A percentile compares a stretch with the other conserved stretches of the same genome.
Evolutionary conservation across 345 rosid species (phyloP).

Genomic region (Cardamine resedifolia): DNA sequence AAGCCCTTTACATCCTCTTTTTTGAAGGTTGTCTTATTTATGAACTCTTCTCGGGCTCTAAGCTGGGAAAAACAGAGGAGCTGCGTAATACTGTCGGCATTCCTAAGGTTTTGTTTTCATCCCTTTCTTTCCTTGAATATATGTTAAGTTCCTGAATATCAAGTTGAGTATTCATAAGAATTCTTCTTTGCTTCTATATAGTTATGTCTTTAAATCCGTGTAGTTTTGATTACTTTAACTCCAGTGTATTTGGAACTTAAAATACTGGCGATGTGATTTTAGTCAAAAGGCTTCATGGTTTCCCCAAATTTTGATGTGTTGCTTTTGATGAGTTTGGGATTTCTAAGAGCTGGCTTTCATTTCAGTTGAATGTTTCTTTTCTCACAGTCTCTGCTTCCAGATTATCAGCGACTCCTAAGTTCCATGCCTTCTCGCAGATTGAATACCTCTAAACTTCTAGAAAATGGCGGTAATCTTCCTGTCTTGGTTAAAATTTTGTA

Average conservation of each 20-base stretch:
- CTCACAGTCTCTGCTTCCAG: slow-evolving; percentile 98
- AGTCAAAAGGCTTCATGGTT: slow-evolving; percentile 5
- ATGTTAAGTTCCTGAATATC: slow-evolving; percentile 16
- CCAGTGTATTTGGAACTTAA: not conserved
- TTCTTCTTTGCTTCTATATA: not conserved
- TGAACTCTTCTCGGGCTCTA: slow-evolving; percentile 86
- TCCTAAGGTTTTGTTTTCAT: slow-evolving; percentile 66
- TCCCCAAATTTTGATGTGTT: slow-evolving; percentile 11
- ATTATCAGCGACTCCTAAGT: slow-evolving; percentile 98
- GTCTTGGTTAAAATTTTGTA: slow-evolving; percentile 11
- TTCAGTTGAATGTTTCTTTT: slow-evolving; percentile 48
- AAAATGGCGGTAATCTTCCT: slow-evolving; percentile 75
- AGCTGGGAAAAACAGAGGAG: slow-evolving; percentile 92
- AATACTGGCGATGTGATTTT: not conserved
- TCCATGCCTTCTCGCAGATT: slow-evolving; percentile 97
- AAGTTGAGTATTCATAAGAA: not conserved
- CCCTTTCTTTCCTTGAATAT: not conserved
- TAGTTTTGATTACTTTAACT: not conserved
- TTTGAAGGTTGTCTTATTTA: slow-evolving; percentile 83
- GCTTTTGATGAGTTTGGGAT: slow-evolving; percentile 13
- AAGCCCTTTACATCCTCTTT: slow-evolving; percentile 1
- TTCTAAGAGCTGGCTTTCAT: slow-evolving; percentile 44
- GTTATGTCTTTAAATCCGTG: not conserved
- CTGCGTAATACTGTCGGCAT: slow-evolving; percentile 89
- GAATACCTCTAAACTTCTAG: slow-evolving; percentile 90